Evolutionary conservation across 2,329 filamentous ascomycete species (phyloP).

Genomic region (Aspergillus fumigatus): DNA sequence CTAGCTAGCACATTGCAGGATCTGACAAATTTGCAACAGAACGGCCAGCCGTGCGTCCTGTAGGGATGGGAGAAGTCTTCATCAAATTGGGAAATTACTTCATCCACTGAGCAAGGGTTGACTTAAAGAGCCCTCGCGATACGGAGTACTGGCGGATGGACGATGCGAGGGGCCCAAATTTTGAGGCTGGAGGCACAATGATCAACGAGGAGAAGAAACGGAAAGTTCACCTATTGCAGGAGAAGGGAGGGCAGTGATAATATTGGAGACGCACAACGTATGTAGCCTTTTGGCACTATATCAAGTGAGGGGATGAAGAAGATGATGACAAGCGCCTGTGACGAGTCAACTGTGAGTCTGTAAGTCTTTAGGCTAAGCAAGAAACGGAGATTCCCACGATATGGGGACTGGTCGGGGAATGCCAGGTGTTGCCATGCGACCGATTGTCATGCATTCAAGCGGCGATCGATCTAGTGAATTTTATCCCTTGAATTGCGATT

Average conservation of each 20-base stretch:
- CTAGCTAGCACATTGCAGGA: slow-evolving; percentile 21
- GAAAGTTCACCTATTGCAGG: neutral
- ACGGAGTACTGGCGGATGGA: neutral
- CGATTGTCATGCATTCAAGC: neutral
- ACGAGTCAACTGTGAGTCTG: slow-evolving; percentile 15
- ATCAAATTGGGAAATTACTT: slow-evolving; percentile 6
- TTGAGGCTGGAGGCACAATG: neutral
- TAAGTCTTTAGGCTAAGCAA: slow-evolving; percentile 12
- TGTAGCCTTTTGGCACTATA: neutral
- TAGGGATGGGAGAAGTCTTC: slow-evolving; percentile 4
- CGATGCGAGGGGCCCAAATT: slow-evolving; percentile 6
- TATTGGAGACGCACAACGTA: slow-evolving; percentile 1
- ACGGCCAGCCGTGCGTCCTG: slow-evolving; percentile 14
- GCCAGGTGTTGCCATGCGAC: neutral
- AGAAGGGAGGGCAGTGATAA: neutral
- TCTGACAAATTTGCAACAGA: slow-evolving; percentile 16
- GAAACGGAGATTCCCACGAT: slow-evolving; percentile 8
- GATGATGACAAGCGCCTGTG: slow-evolving; percentile 11
- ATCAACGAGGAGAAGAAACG: neutral
- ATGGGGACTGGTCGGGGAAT: neutral
- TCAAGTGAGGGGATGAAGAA: slow-evolving; percentile 11
- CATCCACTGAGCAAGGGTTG: slow-evolving; percentile 12
- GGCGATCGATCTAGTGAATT: neutral
- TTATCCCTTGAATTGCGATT: neutral
- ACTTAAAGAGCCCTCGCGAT: slow-evolving; percentile 1